Base-by-base conservation (phyloP, 23 red algal genomes). In the Gracilaria gracilis region DNA sequence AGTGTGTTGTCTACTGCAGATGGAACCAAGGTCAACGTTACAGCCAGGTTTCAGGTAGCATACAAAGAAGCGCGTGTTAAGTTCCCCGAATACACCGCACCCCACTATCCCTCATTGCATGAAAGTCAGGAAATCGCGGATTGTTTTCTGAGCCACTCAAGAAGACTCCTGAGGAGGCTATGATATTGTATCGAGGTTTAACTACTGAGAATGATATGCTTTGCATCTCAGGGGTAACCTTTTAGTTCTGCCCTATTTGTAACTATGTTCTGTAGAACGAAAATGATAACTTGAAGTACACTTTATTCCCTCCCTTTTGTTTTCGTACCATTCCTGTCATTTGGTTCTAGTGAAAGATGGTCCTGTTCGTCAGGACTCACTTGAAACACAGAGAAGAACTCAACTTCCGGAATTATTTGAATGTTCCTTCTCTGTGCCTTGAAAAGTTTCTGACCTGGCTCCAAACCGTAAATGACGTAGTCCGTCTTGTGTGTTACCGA, bases 401-500 rank as follows among this genome's bases (percentile, higher is more conserved):
- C 87, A 23, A 50, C 76, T 57, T 90, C 87, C 48, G 67, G 87
- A 62, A 90, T 28, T 2, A 64, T 72, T 37, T 69, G 57, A 57
- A 90, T 39, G 19, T 90, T 90, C 9, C 49, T 61, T 80, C 75
- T 47, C 58, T 90, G 89, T 3, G 89, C 89, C 69, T 83, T 84
- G 17, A 31, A 62, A 75, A 83, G 75, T 69, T 92, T 92, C 31
- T 84, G 79, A 9, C 89, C 89, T 35, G 89, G 89, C 25, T 92
- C 89, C 20, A 79, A 39, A 17, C 93, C 93, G 54, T 70, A 49
- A 42, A 95, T 65, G 23, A 95, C 76, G 38, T 77, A 95, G 79
- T 88, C 93, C 14, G 87, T 91, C n/a, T 89, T 95, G 20, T 58
- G 55, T 42, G 93, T 76, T 19, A 95, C 87, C 25, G 58, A 34